Conservation (phyloP, 805 yeast species). For the Candida ortonii region DNA sequence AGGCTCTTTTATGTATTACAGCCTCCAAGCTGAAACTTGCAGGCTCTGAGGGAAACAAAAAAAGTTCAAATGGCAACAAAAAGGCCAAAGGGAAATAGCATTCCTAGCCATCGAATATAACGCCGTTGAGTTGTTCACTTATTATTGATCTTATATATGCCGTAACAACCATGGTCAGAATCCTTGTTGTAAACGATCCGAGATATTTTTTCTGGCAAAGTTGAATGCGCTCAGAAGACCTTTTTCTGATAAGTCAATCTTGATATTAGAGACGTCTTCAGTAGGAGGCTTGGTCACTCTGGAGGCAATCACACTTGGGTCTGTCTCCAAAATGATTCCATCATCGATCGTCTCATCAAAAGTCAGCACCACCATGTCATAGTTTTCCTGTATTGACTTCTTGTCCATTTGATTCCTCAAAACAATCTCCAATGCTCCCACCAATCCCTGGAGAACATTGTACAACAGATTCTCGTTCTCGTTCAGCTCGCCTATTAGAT, state of each 20-base stretch:
- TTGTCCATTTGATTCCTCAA: conserved; percentile 72
- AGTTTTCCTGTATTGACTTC: conserved; percentile 72
- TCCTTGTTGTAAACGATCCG: conserved; percentile 41
- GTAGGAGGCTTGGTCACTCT: conserved; percentile 88
- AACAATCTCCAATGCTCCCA: conserved; percentile 77
- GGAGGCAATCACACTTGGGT: conserved; percentile 79
- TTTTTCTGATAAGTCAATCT: conserved; percentile 67
- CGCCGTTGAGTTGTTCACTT: too few species aligned
- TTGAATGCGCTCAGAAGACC: conserved; percentile 83
- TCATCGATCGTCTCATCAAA: conserved; percentile 92
- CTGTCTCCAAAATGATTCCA: conserved; percentile 89
- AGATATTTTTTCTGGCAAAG: conserved; percentile 71
- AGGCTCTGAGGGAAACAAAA: conserved; percentile 44
- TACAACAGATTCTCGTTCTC: conserved; percentile 85
- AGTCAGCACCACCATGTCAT: conserved; percentile 81
- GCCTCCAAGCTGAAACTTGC: conserved; percentile 68
- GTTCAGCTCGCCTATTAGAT: conserved; percentile 67
- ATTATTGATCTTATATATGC: too few species aligned
- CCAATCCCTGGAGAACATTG: conserved; percentile 71
- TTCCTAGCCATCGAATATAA: too few species aligned
- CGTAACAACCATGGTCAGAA: conserved; percentile 21
- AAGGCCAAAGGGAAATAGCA: conserved; percentile 23
- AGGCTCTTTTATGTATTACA: conserved; percentile 63
- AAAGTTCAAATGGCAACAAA: conserved; percentile 8
- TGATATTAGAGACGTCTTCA: conserved; percentile 56